A percentile compares a stretch with the other conserved stretches of the same genome.
These are phyloP conservation scores for Spiraea crenata DNA, from an alignment of 331 rosid genomes.

Conservation along the genomic window DNA sequence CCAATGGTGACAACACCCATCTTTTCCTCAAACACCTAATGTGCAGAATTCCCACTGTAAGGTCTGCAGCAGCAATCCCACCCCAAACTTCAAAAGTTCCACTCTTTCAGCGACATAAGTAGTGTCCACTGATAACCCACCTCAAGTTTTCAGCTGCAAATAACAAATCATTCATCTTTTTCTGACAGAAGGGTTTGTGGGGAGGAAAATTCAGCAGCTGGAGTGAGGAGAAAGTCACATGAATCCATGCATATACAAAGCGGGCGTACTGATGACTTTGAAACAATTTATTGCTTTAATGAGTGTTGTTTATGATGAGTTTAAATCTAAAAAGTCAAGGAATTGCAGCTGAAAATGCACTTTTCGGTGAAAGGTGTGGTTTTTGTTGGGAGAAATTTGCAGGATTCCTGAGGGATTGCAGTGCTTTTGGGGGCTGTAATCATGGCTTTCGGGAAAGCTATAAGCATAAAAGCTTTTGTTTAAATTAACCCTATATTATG, in stretches of 20 bases:
- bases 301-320: slow-evolving; percentile 50
- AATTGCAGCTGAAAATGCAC: slow-evolving; percentile 43
- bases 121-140: background rate
- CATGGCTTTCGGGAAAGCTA: slow-evolving; percentile 58
- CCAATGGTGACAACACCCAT: slow-evolving; percentile 94
- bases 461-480: slow-evolving; percentile 37
- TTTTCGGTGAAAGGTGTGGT: slow-evolving; percentile 76
- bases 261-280: slow-evolving; percentile 40
- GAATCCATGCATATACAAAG: slow-evolving; percentile 55
- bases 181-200: slow-evolving; percentile 3
- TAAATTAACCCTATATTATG: slow-evolving; percentile 46
- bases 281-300: slow-evolving; percentile 33
- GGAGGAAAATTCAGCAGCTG: slow-evolving; percentile 26
- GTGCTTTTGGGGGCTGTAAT: slow-evolving; percentile 71
- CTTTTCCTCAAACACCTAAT: slow-evolving; percentile 20
- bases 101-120: background rate
- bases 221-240: slow-evolving; percentile 58
- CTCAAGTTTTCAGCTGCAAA: slow-evolving; percentile 5
- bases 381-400: slow-evolving; percentile 39
- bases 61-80: slow-evolving; percentile 25
- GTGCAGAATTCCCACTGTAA: slow-evolving; percentile 21
- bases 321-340: slow-evolving; percentile 46
- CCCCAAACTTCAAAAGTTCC: slow-evolving; percentile 28
- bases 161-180: slow-evolving; percentile 7
- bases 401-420: slow-evolving; percentile 49